These are phyloP conservation scores for Paraurostyla sp. DNA, from an alignment of 73 alveolate species.

Conservation along the genomic window DNA sequence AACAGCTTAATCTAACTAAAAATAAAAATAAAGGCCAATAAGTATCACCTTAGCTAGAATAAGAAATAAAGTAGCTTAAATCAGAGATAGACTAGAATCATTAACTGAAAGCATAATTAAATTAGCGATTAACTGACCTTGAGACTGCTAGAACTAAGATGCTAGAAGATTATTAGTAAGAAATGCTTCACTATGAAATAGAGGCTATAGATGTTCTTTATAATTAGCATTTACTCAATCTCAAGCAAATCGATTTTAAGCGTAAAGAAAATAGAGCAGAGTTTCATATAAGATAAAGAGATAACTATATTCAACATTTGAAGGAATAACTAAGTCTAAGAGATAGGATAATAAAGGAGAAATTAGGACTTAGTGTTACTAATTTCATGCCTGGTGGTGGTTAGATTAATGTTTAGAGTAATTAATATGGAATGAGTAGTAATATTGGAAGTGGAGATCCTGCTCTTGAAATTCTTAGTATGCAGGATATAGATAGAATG, in stretches of 20 bases:
- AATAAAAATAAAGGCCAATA: constrained; percentile 1
- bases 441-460: background rate
- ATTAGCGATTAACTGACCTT: constrained; percentile 13
- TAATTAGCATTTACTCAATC: constrained; percentile 70
- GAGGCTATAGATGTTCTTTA: constrained; percentile 59
- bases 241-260: constrained; percentile 66
- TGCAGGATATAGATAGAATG: constrained; percentile 56
- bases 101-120: background rate
- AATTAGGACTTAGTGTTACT: constrained; percentile 69
- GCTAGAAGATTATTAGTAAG: constrained; percentile 50
- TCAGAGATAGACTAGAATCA: constrained; percentile 51
- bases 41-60: background rate
- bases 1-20: constrained; percentile 52
- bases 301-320: constrained; percentile 68
- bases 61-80: constrained; percentile 8
- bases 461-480: constrained; percentile 19
- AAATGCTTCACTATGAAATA: constrained; percentile 37
- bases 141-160: constrained; percentile 8
- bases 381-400: constrained; percentile 52
- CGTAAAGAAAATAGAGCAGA: constrained; percentile 79
- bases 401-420: background rate
- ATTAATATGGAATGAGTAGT: background rate
- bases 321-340: constrained; percentile 71
- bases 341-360: constrained; percentile 71
- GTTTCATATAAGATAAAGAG: constrained; percentile 75